Base-by-base conservation (phyloP, 2,329 filamentous ascomycete species). In the Ascochyta fabae region DNA sequence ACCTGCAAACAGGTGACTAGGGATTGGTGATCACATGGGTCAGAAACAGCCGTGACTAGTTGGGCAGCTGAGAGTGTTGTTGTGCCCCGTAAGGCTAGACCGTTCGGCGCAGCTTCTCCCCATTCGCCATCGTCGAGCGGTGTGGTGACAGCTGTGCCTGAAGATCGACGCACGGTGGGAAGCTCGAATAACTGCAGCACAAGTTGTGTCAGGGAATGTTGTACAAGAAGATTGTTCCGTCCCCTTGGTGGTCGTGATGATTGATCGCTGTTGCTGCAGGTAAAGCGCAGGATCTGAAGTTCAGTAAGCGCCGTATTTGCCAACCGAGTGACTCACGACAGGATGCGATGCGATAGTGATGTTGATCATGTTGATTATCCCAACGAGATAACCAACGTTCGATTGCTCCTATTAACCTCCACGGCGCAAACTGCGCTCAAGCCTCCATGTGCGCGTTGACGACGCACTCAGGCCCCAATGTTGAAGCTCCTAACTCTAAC, bases 401-500 rank as follows among this genome's bases (percentile, higher is more conserved):
- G 7, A 53, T 58, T 58, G 35, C 7, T 53, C 42, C 31, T 53
- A 43, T 53, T 58, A 47, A 33, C 42, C 42, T 50, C 55, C 41
- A 53, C 38, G 46, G 49, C 55, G 50, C 55, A 53, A 33, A 53
- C 33, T 43, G 55, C 55, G 50, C 49, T 53, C 52, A 56, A 58
- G 61, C 54, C 57, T 48, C 57, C 48, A 40, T 38, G 65, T 69
- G 62, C 63, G 65, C 60, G 66, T 69, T 69, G 66, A 69, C 50
- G 61, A 65, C 66, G 64, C 60, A 69, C 65, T 68, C 45, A 36
- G 57, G 64, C 59, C 56, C 58, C 52, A 23, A 51, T 68, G 66
- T 67, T 68, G 66, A 69, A 69, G 60, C 59, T 66, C 51, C 53
- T 45, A 48, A 39, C 16, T 56, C 51, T 53, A 64, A 64, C 59